Evolutionary conservation across 306 rosid species (phyloP), one percentile per base, ranked within the genome.

Genomic region (Malus sylvestris): DNA sequence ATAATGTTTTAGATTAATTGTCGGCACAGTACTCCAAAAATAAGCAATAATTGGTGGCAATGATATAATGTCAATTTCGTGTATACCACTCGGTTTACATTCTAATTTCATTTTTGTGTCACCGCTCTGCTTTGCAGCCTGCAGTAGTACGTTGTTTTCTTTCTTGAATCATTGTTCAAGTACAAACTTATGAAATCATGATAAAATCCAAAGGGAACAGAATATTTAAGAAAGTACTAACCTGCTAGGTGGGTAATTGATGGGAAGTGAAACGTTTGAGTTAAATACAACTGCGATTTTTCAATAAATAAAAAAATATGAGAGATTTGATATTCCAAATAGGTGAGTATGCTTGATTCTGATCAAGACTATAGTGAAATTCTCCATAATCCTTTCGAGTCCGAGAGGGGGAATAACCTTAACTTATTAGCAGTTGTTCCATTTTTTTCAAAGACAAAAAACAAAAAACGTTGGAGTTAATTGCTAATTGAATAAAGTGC

Each of bases 301-400:
- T 7, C 0, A 35, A 35, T 35, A 6, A 7, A 35, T 7, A 35
- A 1, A 1, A 35, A 6, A 35, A 35, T 35, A 7, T 35, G 0
- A 7, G 2, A 35, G 9, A 2, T 1, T 35, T 35, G 8, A 35
- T 33, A 33, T 33, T 33, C 1, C 1, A 7, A 33, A 5, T 1
- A 33, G 7, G 7, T 5, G 7, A 5, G 40, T 35, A 8, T 35
- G 2, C 1, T 7, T 35, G 0, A 35, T 0, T 35, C 0, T 35
- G 0, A 35, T 6, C 2, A 35, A 1, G 9, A 6, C 0, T 0
- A 35, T 0, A 1, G 2, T 35, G 0, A 35, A 7, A 1, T 35
- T 35, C 9, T 7, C 0, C 2, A 6, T 35, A 35, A 7, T 35
- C 25, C 25, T 25, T 25, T 25, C 25, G 25, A 25, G 25, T 25